Percentiles rank a stretch among this genome's conserved stretches.
These are phyloP conservation scores for Dillenia suffruticosa DNA, from an alignment of 164 flowering plant genomes.

Conservation along the genomic window DNA sequence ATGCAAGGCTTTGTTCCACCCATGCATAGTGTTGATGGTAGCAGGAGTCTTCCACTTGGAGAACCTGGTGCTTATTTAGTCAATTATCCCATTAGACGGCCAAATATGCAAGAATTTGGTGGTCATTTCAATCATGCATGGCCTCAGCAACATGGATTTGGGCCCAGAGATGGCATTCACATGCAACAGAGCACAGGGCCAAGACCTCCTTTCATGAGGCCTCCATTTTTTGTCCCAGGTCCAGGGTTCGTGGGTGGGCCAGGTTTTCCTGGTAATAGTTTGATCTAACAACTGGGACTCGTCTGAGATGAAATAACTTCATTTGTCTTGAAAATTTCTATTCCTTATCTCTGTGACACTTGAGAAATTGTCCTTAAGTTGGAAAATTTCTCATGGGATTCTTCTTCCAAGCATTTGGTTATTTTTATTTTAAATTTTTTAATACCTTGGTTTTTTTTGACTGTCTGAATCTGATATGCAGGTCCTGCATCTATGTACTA, in stretches of 20 bases:
- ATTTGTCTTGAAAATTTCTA: neutral
- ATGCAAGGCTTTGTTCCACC: conserved; percentile 51
- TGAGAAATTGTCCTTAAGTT: too few relatives aligned
- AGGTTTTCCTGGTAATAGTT: conserved; percentile 52
- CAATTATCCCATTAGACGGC: conserved; percentile 44
- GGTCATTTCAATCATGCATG: conserved; percentile 42
- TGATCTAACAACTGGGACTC: neutral
- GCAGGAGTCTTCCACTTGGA: conserved; percentile 37
- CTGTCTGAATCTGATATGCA: conserved; percentile 18
- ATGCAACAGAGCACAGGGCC: conserved; percentile 59
- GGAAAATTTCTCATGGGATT: too few relatives aligned
- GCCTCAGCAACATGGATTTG: conserved; percentile 53
- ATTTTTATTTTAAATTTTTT: too few relatives aligned
- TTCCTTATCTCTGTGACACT: too few relatives aligned
- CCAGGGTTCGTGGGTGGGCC: conserved; percentile 70
- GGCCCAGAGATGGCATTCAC: conserved; percentile 39
- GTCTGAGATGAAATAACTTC: too few relatives aligned
- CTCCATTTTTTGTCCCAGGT: conserved; percentile 51
- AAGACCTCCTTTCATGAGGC: conserved; percentile 51
- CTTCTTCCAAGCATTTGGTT: too few relatives aligned
- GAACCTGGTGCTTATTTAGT: conserved; percentile 43
- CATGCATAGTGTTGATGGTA: conserved; percentile 37
- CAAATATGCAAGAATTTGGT: conserved; percentile 48
- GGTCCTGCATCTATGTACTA: conserved; percentile 60
- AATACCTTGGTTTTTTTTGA: neutral